Evolutionary conservation across 192 early-diverging fungal genomes (phyloP).

Genomic region (Gaertneriomyces semiglobifer): DNA sequence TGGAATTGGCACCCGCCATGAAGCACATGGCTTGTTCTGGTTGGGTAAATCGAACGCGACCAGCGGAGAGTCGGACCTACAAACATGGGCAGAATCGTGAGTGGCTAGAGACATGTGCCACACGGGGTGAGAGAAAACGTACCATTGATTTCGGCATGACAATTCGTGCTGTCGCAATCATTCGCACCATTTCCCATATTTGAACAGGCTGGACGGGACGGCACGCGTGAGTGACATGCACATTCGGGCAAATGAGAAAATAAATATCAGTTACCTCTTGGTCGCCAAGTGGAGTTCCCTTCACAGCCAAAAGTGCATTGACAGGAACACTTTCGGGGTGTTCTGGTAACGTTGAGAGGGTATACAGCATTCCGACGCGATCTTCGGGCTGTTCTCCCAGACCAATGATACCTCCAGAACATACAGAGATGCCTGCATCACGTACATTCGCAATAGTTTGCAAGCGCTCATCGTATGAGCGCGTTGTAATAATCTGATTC

Average conservation of each 20-base stretch:
- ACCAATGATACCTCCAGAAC: slow-evolving; percentile 83
- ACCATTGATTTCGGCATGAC: slow-evolving; percentile 77
- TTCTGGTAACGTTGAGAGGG: slow-evolving; percentile 62
- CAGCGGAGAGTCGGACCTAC: slow-evolving; percentile 60
- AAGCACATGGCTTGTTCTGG: slow-evolving; percentile 70
- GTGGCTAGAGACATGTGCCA: background rate
- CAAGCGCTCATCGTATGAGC: slow-evolving; percentile 74
- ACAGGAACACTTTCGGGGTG: slow-evolving; percentile 81
- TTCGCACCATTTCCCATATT: slow-evolving; percentile 79
- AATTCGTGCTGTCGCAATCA: slow-evolving; percentile 80
- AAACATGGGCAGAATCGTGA: background rate
- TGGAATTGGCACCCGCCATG: slow-evolving; percentile 79
- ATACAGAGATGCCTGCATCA: slow-evolving; percentile 75
- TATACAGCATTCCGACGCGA: slow-evolving; percentile 72
- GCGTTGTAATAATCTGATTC: slow-evolving; percentile 67
- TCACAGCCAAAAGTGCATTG: slow-evolving; percentile 75
- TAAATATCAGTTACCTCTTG: slow-evolving; percentile 46
- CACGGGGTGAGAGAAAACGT: background rate
- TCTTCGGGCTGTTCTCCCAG: slow-evolving; percentile 70
- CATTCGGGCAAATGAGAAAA: slow-evolving; percentile 2
- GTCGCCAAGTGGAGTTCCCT: slow-evolving; percentile 75
- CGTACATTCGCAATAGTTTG: slow-evolving; percentile 69
- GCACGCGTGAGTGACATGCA: background rate
- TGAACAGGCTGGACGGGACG: slow-evolving; percentile 55
- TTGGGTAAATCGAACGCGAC: slow-evolving; percentile 66